Evolutionary conservation across 78 protist genomes (phyloP), one percentile per base, ranked within the genome.

Genomic region (Chrysochromulina tobinii): DNA sequence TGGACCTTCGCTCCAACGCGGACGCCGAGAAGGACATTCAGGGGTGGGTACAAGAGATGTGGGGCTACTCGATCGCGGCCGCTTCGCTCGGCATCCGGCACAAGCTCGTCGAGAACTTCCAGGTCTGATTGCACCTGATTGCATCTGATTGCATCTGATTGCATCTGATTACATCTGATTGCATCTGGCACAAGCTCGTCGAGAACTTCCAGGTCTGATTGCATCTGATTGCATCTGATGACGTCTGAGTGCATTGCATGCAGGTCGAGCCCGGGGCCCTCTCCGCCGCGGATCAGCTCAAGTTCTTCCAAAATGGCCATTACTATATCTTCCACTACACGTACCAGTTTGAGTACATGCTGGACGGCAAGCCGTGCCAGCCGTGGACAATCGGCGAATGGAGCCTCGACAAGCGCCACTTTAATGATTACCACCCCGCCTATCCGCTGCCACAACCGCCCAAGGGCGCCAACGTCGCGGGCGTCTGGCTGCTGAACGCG

Each of bases 11-110:
- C 7, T 54, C 61, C 6, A 23, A 79, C 38, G 48, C 2, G 11
- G 27, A 15, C 48, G 87, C 87, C 3, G 87, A 79, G 58, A 7
- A n/a, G 5, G 83, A 15, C 51, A 79, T 79, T 48, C 61, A 51
- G 0, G 87, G 87, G 8, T 79, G 87, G 87, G 87, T 79, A 64
- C 87, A 51, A n/a, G 87, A 79, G 87, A 79, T 79, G 87, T 79
- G 87, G 87, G 87, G 87, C 64, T 79, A 79, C 61, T 18, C 87
- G 51, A 79, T 79, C 38, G 87, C 87, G 20, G 87, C 87, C 87
- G 87, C 87, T n/a, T 54, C 61, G 27, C 50, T 54, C 7, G 87
- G 87, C 64, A 21, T 79, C 48, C 2, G 2, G 61, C 87, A 79
- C 38, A 0, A 15, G 50, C 38, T 79, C 21, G 58, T 79, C 15